Base-by-base conservation (phyloP, 1,284 basidiomycete genomes). In the Volvariella surrecta region DNA sequence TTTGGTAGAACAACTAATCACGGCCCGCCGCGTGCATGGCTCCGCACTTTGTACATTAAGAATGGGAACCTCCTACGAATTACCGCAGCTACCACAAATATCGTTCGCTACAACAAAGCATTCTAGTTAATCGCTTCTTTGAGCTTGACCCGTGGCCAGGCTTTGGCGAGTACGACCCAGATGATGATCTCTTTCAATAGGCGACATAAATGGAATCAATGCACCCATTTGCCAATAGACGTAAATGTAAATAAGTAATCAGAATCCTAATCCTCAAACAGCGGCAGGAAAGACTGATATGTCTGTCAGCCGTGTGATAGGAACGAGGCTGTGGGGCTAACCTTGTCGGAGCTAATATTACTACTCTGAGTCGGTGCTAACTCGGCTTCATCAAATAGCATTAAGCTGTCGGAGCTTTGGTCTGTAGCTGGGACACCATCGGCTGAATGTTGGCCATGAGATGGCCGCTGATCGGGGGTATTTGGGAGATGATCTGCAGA, bases 181-280 rank as follows among this genome's bases (percentile, higher is more conserved):
- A 64, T 38, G 64, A 62, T 37, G 43, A 44, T 32, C 46, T 62
- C 32, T 62, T 62, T 44, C 37, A 37, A 13, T 44, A 35, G 44
- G 16, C 10, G 38, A 40, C 11, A 13, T 40, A 43, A 28, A 20
- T 48, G 22, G 15, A 15, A 11, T 35, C n/a, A 31, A 7, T 35
- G 18, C 6, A 15, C n/a, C 18, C 34, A 6, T 35, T 35, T 6
- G 4, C 15, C 8, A 30, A 22, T 32, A 19, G 37, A 37, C 19
- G 39, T 32, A 8, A 28, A 22, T 37, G 28, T 18, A 40, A 13
- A 32, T 16, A 19, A 4, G n/a, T 28, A 11, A 42, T 11, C 40
- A 42, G 24, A 21, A 7, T 30, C 31, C 66, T 56, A 84, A 53
- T 84, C 82, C 47, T 82, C 76, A 51, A 84, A 84, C 18, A 84